phyloP scores from a whole-genome alignment of 2,329 filamentous ascomycete species.

The Emmonsiellopsis sp. region DNA sequence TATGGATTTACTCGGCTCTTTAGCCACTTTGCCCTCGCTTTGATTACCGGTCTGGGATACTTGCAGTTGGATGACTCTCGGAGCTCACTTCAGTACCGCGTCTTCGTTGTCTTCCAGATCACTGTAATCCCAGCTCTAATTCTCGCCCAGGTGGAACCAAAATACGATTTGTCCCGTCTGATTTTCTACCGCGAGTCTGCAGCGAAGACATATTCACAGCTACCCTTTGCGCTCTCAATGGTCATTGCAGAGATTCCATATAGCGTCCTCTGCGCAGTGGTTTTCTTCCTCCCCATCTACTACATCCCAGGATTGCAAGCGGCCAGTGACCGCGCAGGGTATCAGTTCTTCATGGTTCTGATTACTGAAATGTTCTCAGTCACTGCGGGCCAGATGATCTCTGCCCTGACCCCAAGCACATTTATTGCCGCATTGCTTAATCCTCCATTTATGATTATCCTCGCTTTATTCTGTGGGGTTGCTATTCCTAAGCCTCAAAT shows the following conservation, averaged over 20 bases:
- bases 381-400: constrained; percentile 66
- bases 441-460: constrained; percentile 69
- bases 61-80: constrained; percentile 68
- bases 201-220: constrained; percentile 74
- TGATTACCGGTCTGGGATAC: constrained; percentile 72
- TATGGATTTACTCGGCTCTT: constrained; percentile 84
- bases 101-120: constrained; percentile 87
- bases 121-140: constrained; percentile 73
- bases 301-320: constrained; percentile 68
- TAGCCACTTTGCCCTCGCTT: constrained; percentile 68
- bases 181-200: constrained; percentile 81
- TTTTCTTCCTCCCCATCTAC: constrained; percentile 76
- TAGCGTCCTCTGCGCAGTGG: constrained; percentile 66
- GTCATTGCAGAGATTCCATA: constrained; percentile 81
- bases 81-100: constrained; percentile 68
- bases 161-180: constrained; percentile 69
- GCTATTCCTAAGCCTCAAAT: constrained; percentile 46
- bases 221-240: constrained; percentile 68
- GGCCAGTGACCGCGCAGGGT: constrained; percentile 59
- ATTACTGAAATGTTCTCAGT: constrained; percentile 79
- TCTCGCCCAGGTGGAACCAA: constrained; percentile 72
- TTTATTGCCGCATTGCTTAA: constrained; percentile 59
- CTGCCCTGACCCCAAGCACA: constrained; percentile 65
- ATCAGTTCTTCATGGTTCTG: constrained; percentile 78
- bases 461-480: constrained; percentile 50